Base-by-base conservation (phyloP, 179 eudicot species). In the Drosera spatulata region DNA sequence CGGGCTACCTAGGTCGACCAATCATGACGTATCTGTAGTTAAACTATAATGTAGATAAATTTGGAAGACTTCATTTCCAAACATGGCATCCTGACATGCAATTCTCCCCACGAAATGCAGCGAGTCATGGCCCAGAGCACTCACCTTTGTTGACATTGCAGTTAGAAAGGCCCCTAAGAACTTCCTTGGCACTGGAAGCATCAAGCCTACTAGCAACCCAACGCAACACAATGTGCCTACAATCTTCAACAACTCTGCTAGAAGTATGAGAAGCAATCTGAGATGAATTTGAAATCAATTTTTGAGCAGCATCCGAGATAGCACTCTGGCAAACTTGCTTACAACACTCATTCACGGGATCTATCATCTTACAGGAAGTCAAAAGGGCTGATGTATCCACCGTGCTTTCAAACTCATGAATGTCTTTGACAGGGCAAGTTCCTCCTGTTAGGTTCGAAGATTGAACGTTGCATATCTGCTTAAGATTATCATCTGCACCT, bases 61-160 rank as follows among this genome's bases (percentile, higher is more conserved):
- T 22, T 1, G 33, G 33, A 22, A 22, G 33, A 22, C 33, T 22
- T 22, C 33, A 1, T 22, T 22, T 22, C 33, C 33, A 22, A 22
- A 22, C 33, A 22, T 22, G 33, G 33, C 33, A 22, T 22, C 33
- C 33, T 22, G 33, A 22, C 33, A 22, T 22, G 33, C 33, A 22
- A 22, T 22, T 22, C 33, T 22, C 33, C 1, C 33, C 33, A 22
- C 33, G 33, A 22, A 22, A 22, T 22, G 33, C 33, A 22, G 33
- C 33, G n/a, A n/a, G n/a, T n/a, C n/a, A 0, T 22, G 33, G 38
- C 41, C 45, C n/a, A 53, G 13, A 13, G 51, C 33, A 8, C 75
- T 75, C 56, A 93, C 95, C 99, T 86, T 89, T 82, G 67, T 93
- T 93, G 60, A 81, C 74, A 33, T 90, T 78, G 81, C 99, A 93